phyloP scores from a whole-genome alignment of 2,329 filamentous ascomycete species.

The Ceratocystiopsis brevicomis region DNA sequence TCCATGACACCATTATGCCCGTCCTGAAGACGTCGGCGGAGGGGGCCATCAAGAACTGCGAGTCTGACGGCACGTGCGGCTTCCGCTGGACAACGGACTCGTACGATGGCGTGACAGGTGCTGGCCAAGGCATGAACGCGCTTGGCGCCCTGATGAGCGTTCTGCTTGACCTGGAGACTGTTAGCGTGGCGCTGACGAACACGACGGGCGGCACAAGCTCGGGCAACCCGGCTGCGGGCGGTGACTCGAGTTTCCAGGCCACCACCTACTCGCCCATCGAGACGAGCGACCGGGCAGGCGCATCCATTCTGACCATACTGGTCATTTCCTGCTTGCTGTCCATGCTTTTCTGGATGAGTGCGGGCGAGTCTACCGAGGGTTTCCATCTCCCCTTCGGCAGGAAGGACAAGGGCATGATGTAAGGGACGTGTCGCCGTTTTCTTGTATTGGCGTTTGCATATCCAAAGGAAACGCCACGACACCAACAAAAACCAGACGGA shows the following conservation, averaged over 20 bases:
- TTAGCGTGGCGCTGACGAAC: conserved; percentile 27
- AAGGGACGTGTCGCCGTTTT: neutral
- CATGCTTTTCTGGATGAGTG: conserved; percentile 20
- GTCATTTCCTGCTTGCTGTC: conserved; percentile 23
- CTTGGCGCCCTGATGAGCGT: conserved; percentile 28
- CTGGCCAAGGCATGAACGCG: conserved; percentile 57
- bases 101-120: conserved; percentile 41
- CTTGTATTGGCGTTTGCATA: too few species aligned
- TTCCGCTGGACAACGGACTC: conserved; percentile 31
- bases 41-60: conserved; percentile 37
- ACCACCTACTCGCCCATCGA: neutral
- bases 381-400: conserved; percentile 4
- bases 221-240: conserved; percentile 25
- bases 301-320: conserved; percentile 18
- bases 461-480: too few species aligned
- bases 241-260: conserved; percentile 1
- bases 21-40: conserved; percentile 36
- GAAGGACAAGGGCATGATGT: conserved; percentile 8
- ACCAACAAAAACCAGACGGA: too few species aligned
- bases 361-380: conserved; percentile 6
- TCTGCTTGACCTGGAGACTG: conserved; percentile 16
- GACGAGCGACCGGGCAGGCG: conserved; percentile 6
- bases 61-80: conserved; percentile 40
- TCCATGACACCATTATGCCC: conserved; percentile 34
- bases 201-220: conserved; percentile 29